phyloP scores from a whole-genome alignment of 306 rosid genomes.

The Cucurbita moschata region DNA sequence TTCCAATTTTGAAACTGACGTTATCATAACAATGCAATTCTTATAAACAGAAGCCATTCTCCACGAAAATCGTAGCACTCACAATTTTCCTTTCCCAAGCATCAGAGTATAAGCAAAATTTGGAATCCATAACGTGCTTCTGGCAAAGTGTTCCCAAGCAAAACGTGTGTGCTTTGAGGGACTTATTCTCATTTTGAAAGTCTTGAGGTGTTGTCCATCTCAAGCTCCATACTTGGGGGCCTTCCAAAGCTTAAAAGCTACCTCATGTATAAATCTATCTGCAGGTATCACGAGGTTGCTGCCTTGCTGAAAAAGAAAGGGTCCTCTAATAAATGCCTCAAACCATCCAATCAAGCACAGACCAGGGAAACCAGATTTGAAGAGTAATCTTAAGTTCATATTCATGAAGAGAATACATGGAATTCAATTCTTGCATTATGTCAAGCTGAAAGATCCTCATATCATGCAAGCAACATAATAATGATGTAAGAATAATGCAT shows the following conservation, averaged over 20 bases:
- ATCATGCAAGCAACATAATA: background rate
- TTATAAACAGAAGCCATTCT: background rate
- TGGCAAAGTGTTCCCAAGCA: background rate
- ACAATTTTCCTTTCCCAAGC: background rate
- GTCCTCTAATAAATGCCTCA: background rate
- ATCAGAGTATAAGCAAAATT: background rate
- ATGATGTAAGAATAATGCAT: background rate
- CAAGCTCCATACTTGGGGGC: conserved; percentile 96
- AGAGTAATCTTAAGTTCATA: background rate
- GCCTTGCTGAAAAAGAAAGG: conserved; percentile 34
- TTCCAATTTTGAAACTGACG: background rate
- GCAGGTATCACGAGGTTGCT: conserved; percentile 81
- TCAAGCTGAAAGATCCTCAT: background rate
- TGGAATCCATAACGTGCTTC: background rate
- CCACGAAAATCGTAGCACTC: background rate
- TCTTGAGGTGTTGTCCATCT: conserved; percentile 1
- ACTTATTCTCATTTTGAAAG: background rate
- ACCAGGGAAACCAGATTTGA: background rate
- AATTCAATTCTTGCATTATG: too few species aligned
- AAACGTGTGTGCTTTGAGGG: background rate
- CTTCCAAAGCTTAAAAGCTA: conserved; percentile 95
- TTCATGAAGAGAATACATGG: background rate
- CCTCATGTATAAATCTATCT: conserved; percentile 83
- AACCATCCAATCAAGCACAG: background rate
- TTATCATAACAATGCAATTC: background rate